phyloP scores from a whole-genome alignment of 768 basidiomycete genomes.

The Boletus speciosus region DNA sequence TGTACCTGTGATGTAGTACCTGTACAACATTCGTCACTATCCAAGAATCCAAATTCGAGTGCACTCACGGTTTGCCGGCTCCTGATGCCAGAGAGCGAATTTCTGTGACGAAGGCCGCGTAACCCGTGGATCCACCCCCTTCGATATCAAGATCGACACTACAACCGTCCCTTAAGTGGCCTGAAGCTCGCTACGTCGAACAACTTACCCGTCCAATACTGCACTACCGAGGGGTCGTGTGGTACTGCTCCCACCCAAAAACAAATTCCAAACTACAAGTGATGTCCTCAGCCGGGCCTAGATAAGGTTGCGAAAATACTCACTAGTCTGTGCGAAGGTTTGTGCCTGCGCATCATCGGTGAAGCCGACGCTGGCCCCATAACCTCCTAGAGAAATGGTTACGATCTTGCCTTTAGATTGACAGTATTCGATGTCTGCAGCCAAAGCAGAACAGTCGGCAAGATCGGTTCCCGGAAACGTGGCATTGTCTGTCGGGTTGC shows the following conservation, averaged over 20 bases:
- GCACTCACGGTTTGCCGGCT: slow-evolving; percentile 20
- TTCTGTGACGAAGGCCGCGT: slow-evolving; percentile 42
- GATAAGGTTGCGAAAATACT: slow-evolving; percentile 9
- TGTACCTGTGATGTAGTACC: slow-evolving; percentile 59
- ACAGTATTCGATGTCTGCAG: slow-evolving; percentile 42
- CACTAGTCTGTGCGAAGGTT: slow-evolving; percentile 28
- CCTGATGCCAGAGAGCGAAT: slow-evolving; percentile 26
- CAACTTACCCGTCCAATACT: slow-evolving; percentile 42
- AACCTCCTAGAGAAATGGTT: slow-evolving; percentile 46
- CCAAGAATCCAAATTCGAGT: not conserved
- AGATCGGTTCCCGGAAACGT: slow-evolving; percentile 43
- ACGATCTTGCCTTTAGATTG: slow-evolving; percentile 46
- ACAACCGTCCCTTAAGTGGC: not conserved
- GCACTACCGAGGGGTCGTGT: slow-evolving; percentile 45
- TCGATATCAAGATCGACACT: slow-evolving; percentile 76
- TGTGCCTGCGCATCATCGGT: slow-evolving; percentile 35
- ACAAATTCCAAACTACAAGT: slow-evolving; percentile 40
- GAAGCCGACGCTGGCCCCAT: slow-evolving; percentile 40
- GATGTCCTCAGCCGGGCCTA: not conserved
- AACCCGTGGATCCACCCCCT: slow-evolving; percentile 51
- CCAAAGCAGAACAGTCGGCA: slow-evolving; percentile 37
- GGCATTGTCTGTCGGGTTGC: slow-evolving; percentile 38
- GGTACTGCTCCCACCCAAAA: slow-evolving; percentile 43
- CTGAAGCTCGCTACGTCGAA: not conserved
- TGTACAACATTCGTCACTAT: slow-evolving; percentile 20